These are phyloP conservation scores for Tuber melanosporum DNA, from an alignment of 495 filamentous ascomycete species.

Conservation along the genomic window DNA sequence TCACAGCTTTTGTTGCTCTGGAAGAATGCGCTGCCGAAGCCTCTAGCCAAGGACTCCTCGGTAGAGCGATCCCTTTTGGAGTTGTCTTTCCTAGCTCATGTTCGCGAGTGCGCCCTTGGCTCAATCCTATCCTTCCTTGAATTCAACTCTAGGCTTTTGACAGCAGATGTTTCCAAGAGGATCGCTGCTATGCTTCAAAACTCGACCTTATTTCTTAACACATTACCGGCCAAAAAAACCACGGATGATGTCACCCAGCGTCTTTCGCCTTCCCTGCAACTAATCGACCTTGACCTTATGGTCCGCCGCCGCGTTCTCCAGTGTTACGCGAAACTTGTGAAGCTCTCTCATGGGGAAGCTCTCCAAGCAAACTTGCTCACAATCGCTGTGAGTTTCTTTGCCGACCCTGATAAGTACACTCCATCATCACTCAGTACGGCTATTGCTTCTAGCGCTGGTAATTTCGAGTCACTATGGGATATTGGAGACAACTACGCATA, in stretches of 20 bases:
- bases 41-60: constrained; percentile 82
- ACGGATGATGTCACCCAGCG: constrained; percentile 82
- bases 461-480: constrained; percentile 92
- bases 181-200: constrained; percentile 94
- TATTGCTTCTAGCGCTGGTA: constrained; percentile 83
- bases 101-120: constrained; percentile 89
- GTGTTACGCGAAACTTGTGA: constrained; percentile 86
- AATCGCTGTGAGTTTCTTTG: constrained; percentile 84
- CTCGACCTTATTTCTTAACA: constrained; percentile 78
- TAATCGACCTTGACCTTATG: constrained; percentile 91
- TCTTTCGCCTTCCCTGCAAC: constrained; percentile 76
- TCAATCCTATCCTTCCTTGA: constrained; percentile 87
- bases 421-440: constrained; percentile 80
- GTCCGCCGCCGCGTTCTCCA: constrained; percentile 86
- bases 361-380: constrained; percentile 89
- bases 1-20: constrained; percentile 92
- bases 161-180: constrained; percentile 87
- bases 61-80: constrained; percentile 74
- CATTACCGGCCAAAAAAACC: constrained; percentile 72
- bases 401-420: constrained; percentile 81
- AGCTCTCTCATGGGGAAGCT: constrained; percentile 75
- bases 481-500: constrained; percentile 90
- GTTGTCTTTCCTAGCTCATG: constrained; percentile 85
- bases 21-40: constrained; percentile 94
- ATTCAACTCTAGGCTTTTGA: constrained; percentile 87